These are phyloP conservation scores for Friedmanniomyces endolithicus DNA, from an alignment of 495 filamentous ascomycete genomes.

Conservation along the genomic window DNA sequence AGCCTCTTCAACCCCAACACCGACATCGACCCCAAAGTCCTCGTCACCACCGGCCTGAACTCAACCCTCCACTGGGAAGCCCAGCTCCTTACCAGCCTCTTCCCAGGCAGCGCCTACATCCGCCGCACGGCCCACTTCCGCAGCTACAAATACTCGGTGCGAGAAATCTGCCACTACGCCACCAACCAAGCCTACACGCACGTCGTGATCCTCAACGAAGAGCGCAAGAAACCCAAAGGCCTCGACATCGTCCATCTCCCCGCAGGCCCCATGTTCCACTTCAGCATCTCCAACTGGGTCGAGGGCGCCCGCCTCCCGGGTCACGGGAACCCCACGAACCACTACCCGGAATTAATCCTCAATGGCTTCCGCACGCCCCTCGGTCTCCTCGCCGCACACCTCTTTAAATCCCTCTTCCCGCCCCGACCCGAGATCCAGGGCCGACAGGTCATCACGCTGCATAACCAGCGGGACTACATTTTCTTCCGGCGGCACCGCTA, in stretches of 20 bases:
- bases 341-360: slow-evolving; percentile 84
- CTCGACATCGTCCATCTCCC: slow-evolving; percentile 76
- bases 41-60: slow-evolving; percentile 80
- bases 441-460: slow-evolving; percentile 77
- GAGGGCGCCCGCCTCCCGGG: slow-evolving; percentile 73
- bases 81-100: slow-evolving; percentile 58
- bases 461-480: slow-evolving; percentile 94
- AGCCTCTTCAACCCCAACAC: slow-evolving; percentile 54
- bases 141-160: slow-evolving; percentile 73
- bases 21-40: slow-evolving; percentile 53
- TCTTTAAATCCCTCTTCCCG: slow-evolving; percentile 77
- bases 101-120: slow-evolving; percentile 82
- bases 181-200: slow-evolving; percentile 65
- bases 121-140: slow-evolving; percentile 67
- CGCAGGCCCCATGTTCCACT: slow-evolving; percentile 75
- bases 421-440: slow-evolving; percentile 68
- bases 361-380: slow-evolving; percentile 93
- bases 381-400: slow-evolving; percentile 74
- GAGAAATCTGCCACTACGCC: slow-evolving; percentile 82
- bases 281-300: slow-evolving; percentile 71
- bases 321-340: slow-evolving; percentile 77
- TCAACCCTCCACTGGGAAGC: slow-evolving; percentile 76
- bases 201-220: slow-evolving; percentile 70
- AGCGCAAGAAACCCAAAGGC: slow-evolving; percentile 64
- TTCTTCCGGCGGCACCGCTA: slow-evolving; percentile 86